A percentile compares a stretch with the other conserved stretches of the same genome.
phyloP scores from a whole-genome alignment of 129 eudicot species.

The Chrysanthemum lavandulifolium region DNA sequence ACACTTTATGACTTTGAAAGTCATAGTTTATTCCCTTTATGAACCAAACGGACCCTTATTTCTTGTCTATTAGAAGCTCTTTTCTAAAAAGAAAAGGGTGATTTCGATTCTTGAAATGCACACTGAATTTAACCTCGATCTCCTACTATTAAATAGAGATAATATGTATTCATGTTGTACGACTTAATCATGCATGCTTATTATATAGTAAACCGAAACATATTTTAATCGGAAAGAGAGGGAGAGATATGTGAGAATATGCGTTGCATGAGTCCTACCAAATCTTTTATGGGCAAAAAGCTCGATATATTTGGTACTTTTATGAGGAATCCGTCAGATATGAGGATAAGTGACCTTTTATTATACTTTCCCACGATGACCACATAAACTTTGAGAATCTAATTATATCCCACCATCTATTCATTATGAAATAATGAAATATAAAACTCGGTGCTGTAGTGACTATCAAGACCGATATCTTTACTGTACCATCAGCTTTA shows the following conservation, averaged over 20 bases:
- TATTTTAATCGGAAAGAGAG: background rate
- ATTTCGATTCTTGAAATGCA: background rate
- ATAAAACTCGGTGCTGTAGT: no score
- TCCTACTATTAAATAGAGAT: background rate
- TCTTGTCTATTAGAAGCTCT: background rate
- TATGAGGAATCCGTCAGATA: conserved; percentile 23
- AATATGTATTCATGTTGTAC: background rate
- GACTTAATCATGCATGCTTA: no score
- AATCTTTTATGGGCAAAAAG: conserved; percentile 18
- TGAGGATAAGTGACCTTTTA: conserved; percentile 25
- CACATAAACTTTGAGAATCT: background rate
- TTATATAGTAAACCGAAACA: background rate
- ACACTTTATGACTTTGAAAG: no score
- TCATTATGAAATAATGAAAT: no score
- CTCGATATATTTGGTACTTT: conserved; percentile 12
- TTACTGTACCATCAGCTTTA: no score
- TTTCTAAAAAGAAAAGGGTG: background rate
- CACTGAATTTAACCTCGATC: background rate
- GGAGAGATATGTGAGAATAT: conserved; percentile 26
- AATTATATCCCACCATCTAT: background rate
- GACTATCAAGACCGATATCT: no score
- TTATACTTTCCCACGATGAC: conserved; percentile 15
- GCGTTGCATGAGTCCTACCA: conserved; percentile 25
- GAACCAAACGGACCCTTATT: no score
- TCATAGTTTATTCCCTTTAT: no score